These are phyloP conservation scores for Fragaria ananassa DNA, from an alignment of 306 rosid genomes.

Conservation along the genomic window DNA sequence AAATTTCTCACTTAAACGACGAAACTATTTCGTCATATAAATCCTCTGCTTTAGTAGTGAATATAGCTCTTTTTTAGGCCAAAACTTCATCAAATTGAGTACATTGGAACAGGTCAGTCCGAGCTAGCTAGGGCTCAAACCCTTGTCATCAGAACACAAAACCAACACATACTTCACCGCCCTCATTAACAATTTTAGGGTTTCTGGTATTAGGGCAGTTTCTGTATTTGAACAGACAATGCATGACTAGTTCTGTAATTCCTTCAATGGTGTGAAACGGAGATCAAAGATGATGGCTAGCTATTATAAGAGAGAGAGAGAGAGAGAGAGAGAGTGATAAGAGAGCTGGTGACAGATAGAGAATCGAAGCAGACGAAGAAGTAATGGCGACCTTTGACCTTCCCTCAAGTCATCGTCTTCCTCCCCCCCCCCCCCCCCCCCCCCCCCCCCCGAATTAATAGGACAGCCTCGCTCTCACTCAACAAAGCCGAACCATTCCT, in stretches of 20 bases:
- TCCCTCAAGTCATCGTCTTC: background rate
- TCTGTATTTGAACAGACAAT: background rate
- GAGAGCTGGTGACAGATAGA: slow-evolving; percentile 16
- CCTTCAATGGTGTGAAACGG: background rate
- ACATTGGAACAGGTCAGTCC: background rate
- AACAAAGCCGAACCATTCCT: slow-evolving; percentile 30
- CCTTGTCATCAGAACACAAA: background rate
- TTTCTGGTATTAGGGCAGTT: background rate
- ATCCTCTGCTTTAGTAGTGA: too few species aligned
- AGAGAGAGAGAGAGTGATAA: too few species aligned
- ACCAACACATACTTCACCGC: background rate
- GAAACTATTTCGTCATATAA: too few species aligned
- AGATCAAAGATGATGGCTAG: background rate
- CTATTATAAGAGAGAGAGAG: too few species aligned
- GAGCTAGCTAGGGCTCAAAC: background rate
- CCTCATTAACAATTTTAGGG: background rate
- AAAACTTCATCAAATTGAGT: background rate
- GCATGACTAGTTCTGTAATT: background rate
- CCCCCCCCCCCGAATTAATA: background rate
- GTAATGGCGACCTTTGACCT: slow-evolving; percentile 23
- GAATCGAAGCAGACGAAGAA: background rate
- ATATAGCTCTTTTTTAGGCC: background rate
- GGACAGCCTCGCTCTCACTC: slow-evolving; percentile 18
- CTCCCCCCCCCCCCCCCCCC: background rate
- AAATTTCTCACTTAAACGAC: too few species aligned